Evolutionary conservation across 1,284 basidiomycete genomes (phyloP).

Genomic region (Cutaneotrichosporon sp.): DNA sequence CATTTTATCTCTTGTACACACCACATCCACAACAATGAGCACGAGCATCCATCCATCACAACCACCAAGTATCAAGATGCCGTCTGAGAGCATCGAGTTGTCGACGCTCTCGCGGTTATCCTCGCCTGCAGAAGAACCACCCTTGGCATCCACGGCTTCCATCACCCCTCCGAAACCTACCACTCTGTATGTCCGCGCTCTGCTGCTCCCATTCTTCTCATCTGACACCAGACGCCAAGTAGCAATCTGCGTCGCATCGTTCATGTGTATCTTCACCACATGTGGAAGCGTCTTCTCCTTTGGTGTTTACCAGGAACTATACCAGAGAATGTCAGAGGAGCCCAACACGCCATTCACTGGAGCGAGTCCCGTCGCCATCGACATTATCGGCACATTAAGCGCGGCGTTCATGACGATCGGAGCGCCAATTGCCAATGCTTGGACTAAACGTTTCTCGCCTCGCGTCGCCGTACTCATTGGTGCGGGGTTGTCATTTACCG

Average conservation of each 20-base stretch:
- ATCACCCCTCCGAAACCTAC: background rate
- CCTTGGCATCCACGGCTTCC: background rate
- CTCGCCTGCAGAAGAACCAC: background rate
- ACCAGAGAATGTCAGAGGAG: conserved; percentile 29
- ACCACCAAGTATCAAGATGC: background rate
- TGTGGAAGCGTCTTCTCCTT: conserved; percentile 40
- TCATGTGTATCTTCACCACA: conserved; percentile 32
- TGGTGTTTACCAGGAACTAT: conserved; percentile 42
- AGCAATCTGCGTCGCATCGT: conserved; percentile 26
- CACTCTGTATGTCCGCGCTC: background rate
- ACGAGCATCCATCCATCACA: background rate
- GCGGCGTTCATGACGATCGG: conserved; percentile 36
- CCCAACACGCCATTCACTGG: conserved; percentile 33
- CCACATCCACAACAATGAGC: background rate
- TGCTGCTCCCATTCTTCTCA: background rate
- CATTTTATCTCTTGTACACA: background rate
- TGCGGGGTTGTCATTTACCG: conserved; percentile 27
- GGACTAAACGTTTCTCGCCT: conserved; percentile 31
- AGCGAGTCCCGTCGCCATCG: conserved; percentile 30
- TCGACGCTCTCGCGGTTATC: background rate
- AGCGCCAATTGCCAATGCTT: conserved; percentile 32
- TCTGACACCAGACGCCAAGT: conserved; percentile 22
- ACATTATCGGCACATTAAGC: conserved; percentile 38
- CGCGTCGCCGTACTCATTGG: conserved; percentile 25
- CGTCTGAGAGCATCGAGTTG: background rate